A percentile compares a stretch with the other conserved stretches of the same genome.
phyloP scores from a whole-genome alignment of 2,329 filamentous ascomycete species.

The Fusarium sp. region DNA sequence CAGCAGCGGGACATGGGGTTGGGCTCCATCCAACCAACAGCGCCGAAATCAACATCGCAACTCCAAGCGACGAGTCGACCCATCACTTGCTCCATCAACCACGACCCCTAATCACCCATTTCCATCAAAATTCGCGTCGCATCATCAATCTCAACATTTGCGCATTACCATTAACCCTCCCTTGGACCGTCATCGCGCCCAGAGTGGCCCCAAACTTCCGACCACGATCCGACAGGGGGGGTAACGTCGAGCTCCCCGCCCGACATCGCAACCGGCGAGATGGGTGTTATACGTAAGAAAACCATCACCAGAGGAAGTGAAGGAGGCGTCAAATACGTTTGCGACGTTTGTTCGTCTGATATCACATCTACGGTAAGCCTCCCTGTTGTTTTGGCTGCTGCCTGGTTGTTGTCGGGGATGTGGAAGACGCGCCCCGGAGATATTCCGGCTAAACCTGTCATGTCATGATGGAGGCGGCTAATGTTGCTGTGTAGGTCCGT shows the following conservation, averaged over 20 bases:
- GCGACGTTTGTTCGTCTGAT: conserved; percentile 95
- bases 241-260: conserved; percentile 41
- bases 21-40: conserved; percentile 32
- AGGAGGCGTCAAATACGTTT: conserved; percentile 94
- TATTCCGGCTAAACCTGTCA: conserved; percentile 39
- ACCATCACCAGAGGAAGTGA: conserved; percentile 86
- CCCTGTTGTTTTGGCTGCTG: conserved; percentile 13
- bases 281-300: conserved; percentile 98
- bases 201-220: conserved; percentile 22
- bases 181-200: conserved; percentile 26
- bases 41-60: conserved; percentile 41
- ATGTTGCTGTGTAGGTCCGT: conserved; percentile 73
- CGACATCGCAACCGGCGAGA: conserved; percentile 53
- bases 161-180: conserved; percentile 27
- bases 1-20: conserved; percentile 14
- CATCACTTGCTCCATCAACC: conserved; percentile 42
- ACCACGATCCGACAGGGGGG: conserved; percentile 38
- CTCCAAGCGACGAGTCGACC: conserved; percentile 35
- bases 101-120: conserved; percentile 34
- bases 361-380: conserved; percentile 91
- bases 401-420: conserved; percentile 5
- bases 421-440: conserved; percentile 32
- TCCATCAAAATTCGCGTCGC: conserved; percentile 47
- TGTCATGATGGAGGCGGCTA: conserved; percentile 38
- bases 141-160: conserved; percentile 16